Percentiles rank a stretch among this genome's conserved stretches.
phyloP scores from a whole-genome alignment of 768 basidiomycete genomes.

The Pleurotus ostreatus region DNA sequence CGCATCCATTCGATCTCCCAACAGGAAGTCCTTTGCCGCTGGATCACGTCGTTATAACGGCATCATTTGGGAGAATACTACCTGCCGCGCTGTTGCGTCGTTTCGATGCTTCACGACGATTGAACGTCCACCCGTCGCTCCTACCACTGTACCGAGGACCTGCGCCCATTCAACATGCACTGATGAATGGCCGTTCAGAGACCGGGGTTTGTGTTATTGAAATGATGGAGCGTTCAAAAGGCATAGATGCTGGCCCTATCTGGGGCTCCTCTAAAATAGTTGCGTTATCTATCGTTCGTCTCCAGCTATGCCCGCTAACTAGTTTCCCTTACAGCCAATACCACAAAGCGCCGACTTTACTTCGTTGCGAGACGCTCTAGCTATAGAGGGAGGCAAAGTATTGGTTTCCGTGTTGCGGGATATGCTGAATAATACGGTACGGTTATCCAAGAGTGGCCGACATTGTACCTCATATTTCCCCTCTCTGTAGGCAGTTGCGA shows the following conservation, averaged over 20 bases:
- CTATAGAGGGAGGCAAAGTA: constrained; percentile 59
- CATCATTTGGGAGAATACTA: constrained; percentile 89
- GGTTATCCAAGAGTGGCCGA: constrained; percentile 7
- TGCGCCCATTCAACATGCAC: constrained; percentile 82
- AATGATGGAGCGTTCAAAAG: constrained; percentile 63
- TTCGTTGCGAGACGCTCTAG: constrained; percentile 54
- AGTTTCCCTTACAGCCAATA: constrained; percentile 38
- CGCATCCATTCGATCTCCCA: constrained; percentile 23
- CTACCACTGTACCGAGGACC: constrained; percentile 87
- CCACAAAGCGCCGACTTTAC: constrained; percentile 48
- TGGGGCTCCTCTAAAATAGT: constrained; percentile 58
- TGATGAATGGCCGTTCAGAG: constrained; percentile 60
- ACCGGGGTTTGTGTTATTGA: constrained; percentile 82
- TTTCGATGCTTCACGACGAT: constrained; percentile 53
- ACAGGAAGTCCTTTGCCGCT: constrained; percentile 20
- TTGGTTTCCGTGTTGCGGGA: constrained; percentile 68
- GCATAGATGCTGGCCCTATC: constrained; percentile 77
- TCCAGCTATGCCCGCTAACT: too few relatives aligned
- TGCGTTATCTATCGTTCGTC: constrained; percentile 17
- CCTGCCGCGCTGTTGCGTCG: constrained; percentile 53
- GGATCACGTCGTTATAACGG: constrained; percentile 70
- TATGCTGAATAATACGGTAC: constrained; percentile 54
- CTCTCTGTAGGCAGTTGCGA: constrained; percentile 40
- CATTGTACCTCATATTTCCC: background rate
- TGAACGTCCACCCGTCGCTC: constrained; percentile 90